Conservation (phyloP, 2,329 filamentous ascomycete species). For the Cladophialophora immunda region DNA sequence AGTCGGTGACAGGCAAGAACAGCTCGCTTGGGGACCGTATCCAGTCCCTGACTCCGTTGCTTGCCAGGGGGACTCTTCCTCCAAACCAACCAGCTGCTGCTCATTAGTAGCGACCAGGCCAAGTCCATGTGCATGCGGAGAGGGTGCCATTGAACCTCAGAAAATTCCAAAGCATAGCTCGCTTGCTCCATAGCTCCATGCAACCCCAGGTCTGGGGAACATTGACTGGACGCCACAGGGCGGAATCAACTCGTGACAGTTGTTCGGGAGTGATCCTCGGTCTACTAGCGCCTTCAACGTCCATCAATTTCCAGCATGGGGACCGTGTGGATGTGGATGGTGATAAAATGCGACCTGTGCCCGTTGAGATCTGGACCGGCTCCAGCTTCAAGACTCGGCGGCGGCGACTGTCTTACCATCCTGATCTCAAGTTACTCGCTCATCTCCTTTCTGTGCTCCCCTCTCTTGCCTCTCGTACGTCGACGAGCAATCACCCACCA, state of each 20-base stretch:
- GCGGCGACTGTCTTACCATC: not conserved
- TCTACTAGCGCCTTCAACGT: not conserved
- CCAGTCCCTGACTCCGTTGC: not conserved
- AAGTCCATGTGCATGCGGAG: conserved; percentile 10
- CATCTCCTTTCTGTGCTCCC: not conserved
- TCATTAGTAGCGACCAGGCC: not conserved
- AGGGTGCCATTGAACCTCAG: not conserved
- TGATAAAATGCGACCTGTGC: conserved; percentile 4
- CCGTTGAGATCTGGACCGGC: not conserved
- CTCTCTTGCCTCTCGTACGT: not conserved
- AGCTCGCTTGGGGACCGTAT: not conserved
- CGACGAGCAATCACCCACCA: conserved; percentile 2
- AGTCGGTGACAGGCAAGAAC: not conserved
- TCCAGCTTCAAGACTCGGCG: not conserved
- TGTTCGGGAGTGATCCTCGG: conserved; percentile 8
- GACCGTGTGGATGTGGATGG: not conserved
- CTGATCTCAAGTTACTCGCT: not conserved
- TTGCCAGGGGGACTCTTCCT: not conserved
- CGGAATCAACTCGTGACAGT: conserved; percentile 17
- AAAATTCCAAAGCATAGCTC: not conserved
- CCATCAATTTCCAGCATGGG: not conserved
- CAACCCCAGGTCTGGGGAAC: conserved; percentile 13
- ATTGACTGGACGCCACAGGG: conserved; percentile 25
- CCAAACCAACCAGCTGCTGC: not conserved
- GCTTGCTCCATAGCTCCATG: conserved; percentile 6